Conservation (phyloP, 1,139 yeast genomes). For the Geotrichum phurueaensis region DNA sequence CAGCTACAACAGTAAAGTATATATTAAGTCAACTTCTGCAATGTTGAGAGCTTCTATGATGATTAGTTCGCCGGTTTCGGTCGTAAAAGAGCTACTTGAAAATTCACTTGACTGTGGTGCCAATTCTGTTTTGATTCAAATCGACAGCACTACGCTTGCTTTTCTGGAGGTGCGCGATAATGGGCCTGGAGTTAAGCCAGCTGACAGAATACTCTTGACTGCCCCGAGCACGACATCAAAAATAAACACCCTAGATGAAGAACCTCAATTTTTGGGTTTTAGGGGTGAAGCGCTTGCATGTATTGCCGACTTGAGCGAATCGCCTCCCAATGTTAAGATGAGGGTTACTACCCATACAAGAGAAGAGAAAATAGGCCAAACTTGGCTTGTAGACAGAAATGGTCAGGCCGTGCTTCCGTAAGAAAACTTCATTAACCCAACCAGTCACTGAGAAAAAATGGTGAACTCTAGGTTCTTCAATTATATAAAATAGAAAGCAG, state of each 20-base stretch:
- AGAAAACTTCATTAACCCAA: background rate
- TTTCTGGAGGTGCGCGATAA: constrained; percentile 63
- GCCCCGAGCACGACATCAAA: constrained; percentile 71
- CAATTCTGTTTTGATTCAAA: constrained; percentile 49
- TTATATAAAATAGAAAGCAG: background rate
- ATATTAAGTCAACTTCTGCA: background rate
- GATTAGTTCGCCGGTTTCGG: constrained; percentile 7
- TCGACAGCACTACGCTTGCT: constrained; percentile 62
- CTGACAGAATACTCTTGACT: constrained; percentile 56
- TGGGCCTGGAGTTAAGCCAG: constrained; percentile 61
- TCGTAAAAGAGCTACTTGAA: constrained; percentile 63
- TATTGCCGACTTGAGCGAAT: constrained; percentile 31
- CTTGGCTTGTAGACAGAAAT: constrained; percentile 35
- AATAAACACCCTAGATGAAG: constrained; percentile 46
- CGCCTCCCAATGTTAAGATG: constrained; percentile 21
- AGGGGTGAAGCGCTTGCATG: constrained; percentile 78
- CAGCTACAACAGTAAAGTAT: background rate
- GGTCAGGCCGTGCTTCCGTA: constrained; percentile 29
- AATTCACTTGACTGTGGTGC: constrained; percentile 76
- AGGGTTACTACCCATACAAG: constrained; percentile 34
- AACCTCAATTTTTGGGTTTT: constrained; percentile 58
- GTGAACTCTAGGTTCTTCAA: background rate
- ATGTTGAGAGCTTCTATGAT: constrained; percentile 8
- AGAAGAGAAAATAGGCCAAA: constrained; percentile 29
- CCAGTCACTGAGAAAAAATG: background rate